A percentile compares a stretch with the other conserved stretches of the same genome.
phyloP scores from a whole-genome alignment of 192 early-diverging fungal species.

The Coemansia sp. region DNA sequence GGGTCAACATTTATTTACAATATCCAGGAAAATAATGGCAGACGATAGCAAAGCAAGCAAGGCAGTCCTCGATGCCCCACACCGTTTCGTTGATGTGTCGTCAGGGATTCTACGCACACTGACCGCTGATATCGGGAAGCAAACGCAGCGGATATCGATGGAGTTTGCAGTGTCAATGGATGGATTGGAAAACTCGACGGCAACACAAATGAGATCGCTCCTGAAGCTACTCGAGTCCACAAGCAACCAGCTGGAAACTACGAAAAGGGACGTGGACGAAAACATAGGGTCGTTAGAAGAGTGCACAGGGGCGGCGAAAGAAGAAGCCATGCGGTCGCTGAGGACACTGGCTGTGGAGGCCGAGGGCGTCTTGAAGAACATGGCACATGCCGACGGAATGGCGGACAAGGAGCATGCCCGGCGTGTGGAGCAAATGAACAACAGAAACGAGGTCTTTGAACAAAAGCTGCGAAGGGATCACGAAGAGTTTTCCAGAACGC shows the following conservation, averaged over 20 bases:
- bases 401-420: neutral
- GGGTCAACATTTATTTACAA: too few species aligned
- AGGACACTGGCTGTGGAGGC: neutral
- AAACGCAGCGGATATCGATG: slow-evolving; percentile 9
- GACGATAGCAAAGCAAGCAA: neutral
- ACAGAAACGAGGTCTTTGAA: slow-evolving; percentile 22
- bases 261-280: neutral
- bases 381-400: neutral
- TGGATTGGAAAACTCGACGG: slow-evolving; percentile 10
- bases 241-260: neutral
- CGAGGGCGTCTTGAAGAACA: neutral
- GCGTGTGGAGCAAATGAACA: slow-evolving; percentile 11
- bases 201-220: slow-evolving; percentile 3
- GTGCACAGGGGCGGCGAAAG: neutral
- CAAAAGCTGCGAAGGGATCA: slow-evolving; percentile 20
- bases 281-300: neutral
- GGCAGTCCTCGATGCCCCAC: neutral
- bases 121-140: slow-evolving; percentile 3
- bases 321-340: neutral
- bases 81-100: slow-evolving; percentile 15
- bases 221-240: slow-evolving; percentile 3
- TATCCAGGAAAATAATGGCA: neutral
- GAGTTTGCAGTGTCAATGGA: slow-evolving; percentile 16
- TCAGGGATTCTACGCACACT: slow-evolving; percentile 8
- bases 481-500: slow-evolving; percentile 28